A percentile compares a stretch with the other conserved stretches of the same genome.
These are phyloP conservation scores for Auxenochlorella pyrenoidosa DNA, from an alignment of 139 green algal genomes.

Conservation along the genomic window DNA sequence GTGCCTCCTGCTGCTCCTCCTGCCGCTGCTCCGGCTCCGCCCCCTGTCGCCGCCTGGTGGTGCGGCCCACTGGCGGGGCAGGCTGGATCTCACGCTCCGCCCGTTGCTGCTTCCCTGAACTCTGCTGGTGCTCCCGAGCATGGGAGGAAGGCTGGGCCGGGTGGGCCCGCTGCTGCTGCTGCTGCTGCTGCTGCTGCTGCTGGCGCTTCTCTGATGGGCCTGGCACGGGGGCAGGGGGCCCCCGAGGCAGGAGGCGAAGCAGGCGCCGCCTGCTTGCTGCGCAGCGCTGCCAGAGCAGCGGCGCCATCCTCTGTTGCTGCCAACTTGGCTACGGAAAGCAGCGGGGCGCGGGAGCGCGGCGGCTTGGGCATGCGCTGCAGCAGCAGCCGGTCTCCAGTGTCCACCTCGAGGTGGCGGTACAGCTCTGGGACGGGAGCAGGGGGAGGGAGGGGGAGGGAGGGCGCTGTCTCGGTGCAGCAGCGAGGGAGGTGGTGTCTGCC, in stretches of 20 bases:
- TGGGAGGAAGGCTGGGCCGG: no score
- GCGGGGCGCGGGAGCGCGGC: background rate
- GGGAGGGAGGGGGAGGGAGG: background rate
- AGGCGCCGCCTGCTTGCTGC: background rate
- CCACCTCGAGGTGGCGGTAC: background rate
- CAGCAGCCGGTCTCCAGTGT: constrained; percentile 1
- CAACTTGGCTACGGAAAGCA: constrained; percentile 2
- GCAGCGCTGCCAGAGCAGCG: background rate
- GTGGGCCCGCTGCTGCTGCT: background rate
- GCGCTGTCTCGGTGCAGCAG: no score
- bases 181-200: background rate
- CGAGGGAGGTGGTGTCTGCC: no score
- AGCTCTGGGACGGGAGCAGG: background rate
- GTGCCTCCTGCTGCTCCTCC: background rate
- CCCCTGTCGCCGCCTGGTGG: no score
- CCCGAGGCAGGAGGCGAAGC: background rate
- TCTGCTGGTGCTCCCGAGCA: background rate
- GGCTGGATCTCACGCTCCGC: background rate
- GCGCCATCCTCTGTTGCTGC: background rate
- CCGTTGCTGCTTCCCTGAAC: background rate
- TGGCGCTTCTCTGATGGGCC: background rate
- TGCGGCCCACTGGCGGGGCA: no score
- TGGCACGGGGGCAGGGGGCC: background rate
- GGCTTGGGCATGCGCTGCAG: background rate
- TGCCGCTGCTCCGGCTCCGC: background rate